A percentile compares a stretch with the other conserved stretches of the same genome.
phyloP scores from a whole-genome alignment of 2,329 filamentous ascomycete species.

The Exophiala xenobiotica region DNA sequence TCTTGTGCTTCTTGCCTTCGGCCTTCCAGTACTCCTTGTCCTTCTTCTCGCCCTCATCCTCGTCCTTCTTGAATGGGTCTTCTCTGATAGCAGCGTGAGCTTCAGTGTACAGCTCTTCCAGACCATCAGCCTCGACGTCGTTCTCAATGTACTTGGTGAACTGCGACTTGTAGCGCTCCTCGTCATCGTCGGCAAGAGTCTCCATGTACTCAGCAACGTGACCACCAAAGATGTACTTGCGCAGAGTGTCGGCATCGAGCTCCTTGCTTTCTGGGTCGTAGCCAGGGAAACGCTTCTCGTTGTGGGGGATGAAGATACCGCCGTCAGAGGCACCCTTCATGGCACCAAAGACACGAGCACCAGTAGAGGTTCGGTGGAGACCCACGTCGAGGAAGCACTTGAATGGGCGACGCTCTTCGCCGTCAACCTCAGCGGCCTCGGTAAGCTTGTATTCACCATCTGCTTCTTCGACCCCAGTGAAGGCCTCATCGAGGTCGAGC shows the following conservation, averaged over 20 bases:
- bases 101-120: slow-evolving; percentile 94
- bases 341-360: slow-evolving; percentile 97
- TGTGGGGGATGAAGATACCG: slow-evolving; percentile 95
- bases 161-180: slow-evolving; percentile 99
- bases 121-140: slow-evolving; percentile 86
- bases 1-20: slow-evolving; percentile 87
- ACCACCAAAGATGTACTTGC: slow-evolving; percentile 98
- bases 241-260: slow-evolving; percentile 92
- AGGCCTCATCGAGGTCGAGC: slow-evolving; percentile 90
- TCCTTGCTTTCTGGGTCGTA: slow-evolving; percentile 97
- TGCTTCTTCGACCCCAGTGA: slow-evolving; percentile 93
- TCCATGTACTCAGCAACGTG: slow-evolving; percentile 99
- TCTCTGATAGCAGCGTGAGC: slow-evolving; percentile 96
- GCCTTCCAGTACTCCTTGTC: slow-evolving; percentile 95
- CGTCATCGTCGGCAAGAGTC: slow-evolving; percentile 97
- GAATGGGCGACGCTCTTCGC: slow-evolving; percentile 90
- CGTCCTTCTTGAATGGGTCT: slow-evolving; percentile 94
- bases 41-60: slow-evolving; percentile 78
- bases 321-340: slow-evolving; percentile 99
- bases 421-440: slow-evolving; percentile 87
- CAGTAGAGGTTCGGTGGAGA: slow-evolving; percentile 94
- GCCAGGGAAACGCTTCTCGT: slow-evolving; percentile 98
- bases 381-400: slow-evolving; percentile 99
- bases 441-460: slow-evolving; percentile 95
- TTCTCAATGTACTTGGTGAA: slow-evolving; percentile 98